phyloP scores from a whole-genome alignment of 2,329 filamentous ascomycete species.

The Trichophyton benhamiae region DNA sequence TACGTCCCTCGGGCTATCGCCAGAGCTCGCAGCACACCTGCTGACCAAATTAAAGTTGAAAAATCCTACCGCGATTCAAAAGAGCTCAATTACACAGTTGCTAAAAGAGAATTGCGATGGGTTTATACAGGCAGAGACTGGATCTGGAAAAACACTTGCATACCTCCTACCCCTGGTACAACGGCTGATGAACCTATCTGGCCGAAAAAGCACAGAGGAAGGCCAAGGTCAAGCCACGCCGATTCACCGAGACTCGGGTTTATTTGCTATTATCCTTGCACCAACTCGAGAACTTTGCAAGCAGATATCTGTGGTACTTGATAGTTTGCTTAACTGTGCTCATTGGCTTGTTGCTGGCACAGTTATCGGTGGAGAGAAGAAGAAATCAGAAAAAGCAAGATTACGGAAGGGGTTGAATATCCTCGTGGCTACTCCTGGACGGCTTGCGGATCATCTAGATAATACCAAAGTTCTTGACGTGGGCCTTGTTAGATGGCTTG shows the following conservation, averaged over 20 bases:
- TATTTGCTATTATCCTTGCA: slow-evolving; percentile 88
- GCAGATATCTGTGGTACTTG: slow-evolving; percentile 79
- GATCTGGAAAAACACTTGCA: slow-evolving; percentile 94
- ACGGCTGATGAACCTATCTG: slow-evolving; percentile 64
- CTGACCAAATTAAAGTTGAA: slow-evolving; percentile 76
- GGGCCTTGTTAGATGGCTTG: slow-evolving; percentile 80
- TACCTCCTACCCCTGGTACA: slow-evolving; percentile 89
- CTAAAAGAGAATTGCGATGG: slow-evolving; percentile 73
- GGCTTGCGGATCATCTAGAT: slow-evolving; percentile 80
- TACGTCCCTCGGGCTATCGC: slow-evolving; percentile 69
- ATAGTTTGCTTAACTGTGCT: slow-evolving; percentile 72
- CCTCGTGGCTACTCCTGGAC: slow-evolving; percentile 82
- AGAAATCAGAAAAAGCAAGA: slow-evolving; percentile 80
- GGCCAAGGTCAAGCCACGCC: slow-evolving; percentile 32
- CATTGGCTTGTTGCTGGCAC: slow-evolving; percentile 91
- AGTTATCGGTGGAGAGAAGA: slow-evolving; percentile 60
- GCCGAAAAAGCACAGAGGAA: slow-evolving; percentile 33
- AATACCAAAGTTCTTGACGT: slow-evolving; percentile 84
- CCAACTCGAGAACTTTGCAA: slow-evolving; percentile 90
- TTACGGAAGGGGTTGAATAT: slow-evolving; percentile 92
- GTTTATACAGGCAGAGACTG: slow-evolving; percentile 93
- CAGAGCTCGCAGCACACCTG: slow-evolving; percentile 67
- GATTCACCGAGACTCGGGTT: slow-evolving; percentile 70
- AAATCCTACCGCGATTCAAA: slow-evolving; percentile 88
- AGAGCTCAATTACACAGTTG: slow-evolving; percentile 70